These are phyloP conservation scores for Pyrenochaeta sp. DNA, from an alignment of 2,329 filamentous ascomycete genomes.

Conservation along the genomic window DNA sequence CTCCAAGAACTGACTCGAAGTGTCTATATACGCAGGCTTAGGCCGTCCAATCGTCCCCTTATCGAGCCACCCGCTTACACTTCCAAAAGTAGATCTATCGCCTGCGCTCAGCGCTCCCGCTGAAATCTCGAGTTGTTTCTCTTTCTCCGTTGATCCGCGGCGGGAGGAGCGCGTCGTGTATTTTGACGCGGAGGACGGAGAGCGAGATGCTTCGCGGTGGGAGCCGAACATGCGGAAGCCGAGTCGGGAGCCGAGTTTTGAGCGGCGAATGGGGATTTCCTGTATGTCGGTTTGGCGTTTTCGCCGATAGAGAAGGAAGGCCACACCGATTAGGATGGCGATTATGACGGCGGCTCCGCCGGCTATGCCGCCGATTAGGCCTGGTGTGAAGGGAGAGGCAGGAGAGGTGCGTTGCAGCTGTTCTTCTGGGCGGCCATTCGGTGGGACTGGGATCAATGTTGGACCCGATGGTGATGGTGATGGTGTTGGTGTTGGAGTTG, in stretches of 20 bases:
- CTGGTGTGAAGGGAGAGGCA: slow-evolving; percentile 10
- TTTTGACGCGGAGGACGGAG: not conserved
- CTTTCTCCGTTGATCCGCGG: not conserved
- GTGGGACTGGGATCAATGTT: not conserved
- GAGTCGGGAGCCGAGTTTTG: slow-evolving; percentile 27
- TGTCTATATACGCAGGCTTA: slow-evolving; percentile 21
- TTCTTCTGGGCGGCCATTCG: slow-evolving; percentile 1
- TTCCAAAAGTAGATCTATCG: slow-evolving; percentile 6
- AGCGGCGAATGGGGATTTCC: slow-evolving; percentile 34
- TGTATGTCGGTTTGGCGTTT: slow-evolving; percentile 14
- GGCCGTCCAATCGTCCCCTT: slow-evolving; percentile 27
- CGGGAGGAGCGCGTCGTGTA: slow-evolving; percentile 1
- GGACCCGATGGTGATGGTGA: not conserved
- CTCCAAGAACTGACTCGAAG: slow-evolving; percentile 18
- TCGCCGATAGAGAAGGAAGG: slow-evolving; percentile 15
- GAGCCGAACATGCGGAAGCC: slow-evolving; percentile 25
- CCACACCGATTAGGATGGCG: slow-evolving; percentile 14
- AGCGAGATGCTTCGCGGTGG: not conserved
- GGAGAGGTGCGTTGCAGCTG: slow-evolving; percentile 10
- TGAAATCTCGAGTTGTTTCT: not conserved
- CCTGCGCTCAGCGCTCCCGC: not conserved
- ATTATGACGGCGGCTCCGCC: slow-evolving; percentile 12
- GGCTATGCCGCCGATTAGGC: slow-evolving; percentile 26
- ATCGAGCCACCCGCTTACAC: slow-evolving; percentile 18
- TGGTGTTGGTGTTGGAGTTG: not conserved